Evolutionary conservation across 148 eudicot genomes (phyloP).

Genomic region (Pharnaceum exiguum): DNA sequence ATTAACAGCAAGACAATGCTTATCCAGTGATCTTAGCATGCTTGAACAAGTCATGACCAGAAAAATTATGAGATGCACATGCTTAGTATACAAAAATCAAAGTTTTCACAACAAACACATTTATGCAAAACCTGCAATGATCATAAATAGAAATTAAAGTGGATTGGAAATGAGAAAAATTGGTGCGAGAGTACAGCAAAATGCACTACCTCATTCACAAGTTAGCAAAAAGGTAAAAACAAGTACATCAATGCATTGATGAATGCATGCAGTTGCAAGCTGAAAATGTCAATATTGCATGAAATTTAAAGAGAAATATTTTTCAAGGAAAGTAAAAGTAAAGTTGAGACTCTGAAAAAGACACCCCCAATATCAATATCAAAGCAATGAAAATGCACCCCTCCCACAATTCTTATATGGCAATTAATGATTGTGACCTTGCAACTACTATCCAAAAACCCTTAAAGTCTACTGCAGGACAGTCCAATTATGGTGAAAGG

Average conservation of each 20-base stretch:
- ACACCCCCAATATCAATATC: conserved; percentile 9
- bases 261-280: conserved; percentile 27
- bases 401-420: conserved; percentile 13
- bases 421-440: conserved; percentile 39
- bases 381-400: conserved; percentile 13
- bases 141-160: not conserved
- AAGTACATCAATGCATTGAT: conserved; percentile 25
- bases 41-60: conserved; percentile 1
- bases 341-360: conserved; percentile 16
- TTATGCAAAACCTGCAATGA: conserved; percentile 4
- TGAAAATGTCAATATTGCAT: conserved; percentile 13
- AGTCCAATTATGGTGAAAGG: conserved; percentile 22
- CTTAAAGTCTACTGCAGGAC: conserved; percentile 21
- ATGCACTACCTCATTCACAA: not conserved
- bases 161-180: not conserved
- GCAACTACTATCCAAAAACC: conserved; percentile 29
- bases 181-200: not conserved
- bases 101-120: not conserved
- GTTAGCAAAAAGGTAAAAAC: conserved; percentile 2
- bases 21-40: conserved; percentile 3
- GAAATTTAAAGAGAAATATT: conserved; percentile 3
- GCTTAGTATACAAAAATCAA: not conserved
- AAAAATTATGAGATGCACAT: not conserved
- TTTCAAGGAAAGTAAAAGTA: not conserved
- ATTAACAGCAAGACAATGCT: not conserved